phyloP scores from a whole-genome alignment of 768 basidiomycete genomes.

The Mycena amicta region DNA sequence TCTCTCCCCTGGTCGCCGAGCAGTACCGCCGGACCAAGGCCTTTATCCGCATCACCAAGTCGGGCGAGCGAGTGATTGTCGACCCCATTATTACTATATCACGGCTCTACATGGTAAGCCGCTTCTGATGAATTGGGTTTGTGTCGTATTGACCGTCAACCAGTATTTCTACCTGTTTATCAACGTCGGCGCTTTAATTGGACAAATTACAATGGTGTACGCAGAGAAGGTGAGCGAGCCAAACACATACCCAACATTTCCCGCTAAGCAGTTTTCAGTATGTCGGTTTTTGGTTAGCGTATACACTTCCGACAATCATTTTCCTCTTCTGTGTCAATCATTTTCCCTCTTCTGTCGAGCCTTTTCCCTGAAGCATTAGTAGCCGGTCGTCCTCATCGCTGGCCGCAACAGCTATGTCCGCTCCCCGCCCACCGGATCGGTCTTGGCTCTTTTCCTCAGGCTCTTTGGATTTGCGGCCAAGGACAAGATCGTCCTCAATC shows the following conservation, averaged over 20 bases:
- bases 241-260: no score
- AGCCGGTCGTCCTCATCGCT: conserved; percentile 55
- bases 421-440: conserved; percentile 66
- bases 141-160: no score
- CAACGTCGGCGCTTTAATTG: conserved; percentile 59
- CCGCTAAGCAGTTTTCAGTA: no score
- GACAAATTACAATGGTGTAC: conserved; percentile 40
- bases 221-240: conserved; percentile 61
- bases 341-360: conserved; percentile 64
- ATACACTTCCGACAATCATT: conserved; percentile 59
- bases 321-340: conserved; percentile 64
- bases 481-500: conserved; percentile 59
- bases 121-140: no score
- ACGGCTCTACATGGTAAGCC: conserved; percentile 74
- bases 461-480: conserved; percentile 48
- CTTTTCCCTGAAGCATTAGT: no score
- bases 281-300: conserved; percentile 68
- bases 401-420: conserved; percentile 59
- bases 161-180: conserved; percentile 51
- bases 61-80: conserved; percentile 74
- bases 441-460: conserved; percentile 52
- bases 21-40: conserved; percentile 61
- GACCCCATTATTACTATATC: conserved; percentile 70
- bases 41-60: conserved; percentile 51
- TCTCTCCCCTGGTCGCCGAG: conserved; percentile 79